Evolutionary conservation across 805 yeast genomes (phyloP).

Genomic region (Yarrowia yakushimensis): DNA sequence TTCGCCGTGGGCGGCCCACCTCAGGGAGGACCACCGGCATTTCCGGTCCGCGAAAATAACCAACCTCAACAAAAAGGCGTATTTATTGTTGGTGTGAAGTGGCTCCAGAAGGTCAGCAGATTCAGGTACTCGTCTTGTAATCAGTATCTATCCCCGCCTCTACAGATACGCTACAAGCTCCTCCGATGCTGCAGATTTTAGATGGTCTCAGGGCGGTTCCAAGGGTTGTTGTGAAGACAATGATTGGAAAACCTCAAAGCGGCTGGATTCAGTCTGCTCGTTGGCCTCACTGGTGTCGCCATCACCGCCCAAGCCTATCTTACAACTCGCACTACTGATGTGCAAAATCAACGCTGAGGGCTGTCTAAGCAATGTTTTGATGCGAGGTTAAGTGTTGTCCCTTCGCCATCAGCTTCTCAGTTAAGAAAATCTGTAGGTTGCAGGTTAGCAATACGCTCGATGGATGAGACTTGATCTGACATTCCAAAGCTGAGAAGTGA

Average conservation of each 20-base stretch:
- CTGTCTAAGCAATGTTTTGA: no score
- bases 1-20: neutral
- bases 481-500: no score
- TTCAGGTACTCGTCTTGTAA: no score
- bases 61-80: neutral
- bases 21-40: neutral
- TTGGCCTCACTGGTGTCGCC: neutral
- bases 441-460: neutral
- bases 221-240: neutral
- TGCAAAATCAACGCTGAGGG: no score
- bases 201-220: neutral
- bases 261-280: no score
- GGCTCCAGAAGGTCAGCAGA: neutral
- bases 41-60: neutral
- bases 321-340: no score
- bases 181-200: neutral
- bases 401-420: neutral
- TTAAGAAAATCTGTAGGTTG: neutral
- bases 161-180: neutral
- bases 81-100: neutral
- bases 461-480: neutral
- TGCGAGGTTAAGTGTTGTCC: no score
- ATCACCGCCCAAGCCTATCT: no score
- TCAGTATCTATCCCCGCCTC: neutral
- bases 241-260: no score